A percentile compares a stretch with the other conserved stretches of the same genome.
phyloP scores from a whole-genome alignment of 306 rosid species.

The Quercus mongolica region DNA sequence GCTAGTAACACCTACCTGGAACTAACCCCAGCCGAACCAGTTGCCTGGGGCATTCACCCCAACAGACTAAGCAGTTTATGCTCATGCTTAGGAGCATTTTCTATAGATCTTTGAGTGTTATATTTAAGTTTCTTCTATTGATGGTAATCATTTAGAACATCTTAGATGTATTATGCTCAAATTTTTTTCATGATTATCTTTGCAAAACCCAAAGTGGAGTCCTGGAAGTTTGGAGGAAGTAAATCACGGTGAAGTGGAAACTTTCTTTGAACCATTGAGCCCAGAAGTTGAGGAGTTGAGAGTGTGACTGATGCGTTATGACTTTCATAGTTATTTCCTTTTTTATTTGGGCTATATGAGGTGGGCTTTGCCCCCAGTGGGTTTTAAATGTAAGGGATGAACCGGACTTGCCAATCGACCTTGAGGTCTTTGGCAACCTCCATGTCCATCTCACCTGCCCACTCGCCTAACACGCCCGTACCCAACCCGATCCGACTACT shows the following conservation, averaged over 20 bases:
- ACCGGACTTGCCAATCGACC: no score
- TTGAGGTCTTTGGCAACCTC: no score
- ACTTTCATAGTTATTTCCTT: background rate
- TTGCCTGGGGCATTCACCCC: no score
- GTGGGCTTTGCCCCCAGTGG: no score
- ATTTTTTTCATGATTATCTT: background rate
- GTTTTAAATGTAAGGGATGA: no score
- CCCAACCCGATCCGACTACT: no score
- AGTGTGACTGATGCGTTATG: slow-evolving; percentile 7
- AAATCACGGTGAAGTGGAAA: slow-evolving; percentile 52
- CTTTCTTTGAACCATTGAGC: slow-evolving; percentile 59
- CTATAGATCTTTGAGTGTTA: background rate
- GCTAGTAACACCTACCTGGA: no score
- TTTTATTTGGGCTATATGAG: no score
- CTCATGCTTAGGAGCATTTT: background rate
- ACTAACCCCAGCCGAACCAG: no score
- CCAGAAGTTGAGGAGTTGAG: slow-evolving; percentile 43
- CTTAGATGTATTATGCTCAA: background rate
- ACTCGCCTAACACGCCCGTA: no score
- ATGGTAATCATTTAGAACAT: background rate
- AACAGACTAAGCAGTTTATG: no score
- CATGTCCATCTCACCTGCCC: no score
- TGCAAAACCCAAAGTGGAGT: slow-evolving; percentile 87
- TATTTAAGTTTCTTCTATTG: background rate
- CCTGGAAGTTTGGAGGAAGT: slow-evolving; percentile 73